Evolutionary conservation across 257 asterid genomes (phyloP).

Genomic region (Forsythia suspensa): DNA sequence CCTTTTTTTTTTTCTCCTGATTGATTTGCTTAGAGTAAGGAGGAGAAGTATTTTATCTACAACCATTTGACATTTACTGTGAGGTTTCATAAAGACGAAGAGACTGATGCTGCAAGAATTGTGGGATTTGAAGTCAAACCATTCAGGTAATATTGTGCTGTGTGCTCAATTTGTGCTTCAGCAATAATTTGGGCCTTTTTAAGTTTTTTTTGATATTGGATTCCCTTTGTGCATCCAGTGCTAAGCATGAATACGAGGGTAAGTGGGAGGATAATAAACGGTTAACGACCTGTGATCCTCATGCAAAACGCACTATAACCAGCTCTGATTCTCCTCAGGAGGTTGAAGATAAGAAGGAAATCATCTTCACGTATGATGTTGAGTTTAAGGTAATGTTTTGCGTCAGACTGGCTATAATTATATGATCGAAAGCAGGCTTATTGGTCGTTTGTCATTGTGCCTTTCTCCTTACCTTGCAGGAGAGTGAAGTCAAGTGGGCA

Average conservation of each 20-base stretch:
- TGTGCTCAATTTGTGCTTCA: background rate
- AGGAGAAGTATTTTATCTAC: slow-evolving; percentile 4
- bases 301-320: slow-evolving; percentile 1
- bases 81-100: background rate
- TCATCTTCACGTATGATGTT: background rate
- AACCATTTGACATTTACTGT: slow-evolving; percentile 1
- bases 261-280: slow-evolving; percentile 5
- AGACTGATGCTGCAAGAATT: background rate
- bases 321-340: slow-evolving; percentile 60
- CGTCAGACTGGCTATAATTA: background rate
- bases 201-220: slow-evolving; percentile 11
- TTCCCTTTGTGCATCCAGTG: background rate
- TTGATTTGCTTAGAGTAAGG: background rate
- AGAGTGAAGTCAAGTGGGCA: slow-evolving; percentile 27
- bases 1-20: background rate
- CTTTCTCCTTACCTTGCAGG: slow-evolving; percentile 1
- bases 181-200: background rate
- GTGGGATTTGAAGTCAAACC: slow-evolving; percentile 11
- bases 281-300: background rate
- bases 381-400: background rate
- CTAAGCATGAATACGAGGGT: slow-evolving; percentile 58
- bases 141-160: background rate
- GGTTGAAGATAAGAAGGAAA: slow-evolving; percentile 36
- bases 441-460: slow-evolving; percentile 1
- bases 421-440: slow-evolving; percentile 2